Conservation (phyloP, 2,329 filamentous ascomycete species). For the Didymosphaeria variabile region DNA sequence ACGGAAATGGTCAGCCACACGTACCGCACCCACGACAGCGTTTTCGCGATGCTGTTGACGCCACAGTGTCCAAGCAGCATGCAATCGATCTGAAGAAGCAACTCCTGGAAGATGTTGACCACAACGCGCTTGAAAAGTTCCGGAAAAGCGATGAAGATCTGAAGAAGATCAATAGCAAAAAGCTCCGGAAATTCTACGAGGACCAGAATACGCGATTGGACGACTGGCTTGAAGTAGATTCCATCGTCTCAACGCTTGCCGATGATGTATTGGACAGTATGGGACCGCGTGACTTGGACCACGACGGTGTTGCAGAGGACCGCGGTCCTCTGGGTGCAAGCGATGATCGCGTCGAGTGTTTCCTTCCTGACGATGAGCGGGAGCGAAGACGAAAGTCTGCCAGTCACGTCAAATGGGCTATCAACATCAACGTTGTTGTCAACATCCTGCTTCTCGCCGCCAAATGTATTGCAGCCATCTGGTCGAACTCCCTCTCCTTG, state of each 20-base stretch:
- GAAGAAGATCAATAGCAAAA: constrained; percentile 62
- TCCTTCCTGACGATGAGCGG: constrained; percentile 65
- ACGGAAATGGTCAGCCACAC: constrained; percentile 35
- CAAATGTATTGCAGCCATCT: constrained; percentile 64
- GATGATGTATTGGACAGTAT: constrained; percentile 69
- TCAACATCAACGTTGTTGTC: constrained; percentile 69
- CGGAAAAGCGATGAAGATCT: constrained; percentile 62
- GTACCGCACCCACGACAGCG: constrained; percentile 27
- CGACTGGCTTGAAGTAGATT: constrained; percentile 68
- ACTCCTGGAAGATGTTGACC: constrained; percentile 58
- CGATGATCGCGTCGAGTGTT: constrained; percentile 61
- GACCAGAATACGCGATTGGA: constrained; percentile 64
- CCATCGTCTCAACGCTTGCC: constrained; percentile 63
- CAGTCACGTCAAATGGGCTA: constrained; percentile 64
- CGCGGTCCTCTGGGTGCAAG: constrained; percentile 60
- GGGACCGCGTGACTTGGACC: constrained; percentile 64
- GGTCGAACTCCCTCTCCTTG: constrained; percentile 67
- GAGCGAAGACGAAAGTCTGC: constrained; percentile 57
- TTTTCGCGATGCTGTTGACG: constrained; percentile 60
- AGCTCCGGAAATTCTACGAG: constrained; percentile 63
- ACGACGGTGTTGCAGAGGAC: constrained; percentile 64
- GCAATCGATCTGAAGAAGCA: constrained; percentile 60
- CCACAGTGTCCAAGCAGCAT: constrained; percentile 56
- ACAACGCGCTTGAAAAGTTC: constrained; percentile 58
- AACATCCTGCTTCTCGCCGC: constrained; percentile 66